A percentile compares a stretch with the other conserved stretches of the same genome.
These are phyloP conservation scores for Hypoxylon sp. DNA, from an alignment of 2,329 filamentous ascomycete genomes.

Conservation along the genomic window DNA sequence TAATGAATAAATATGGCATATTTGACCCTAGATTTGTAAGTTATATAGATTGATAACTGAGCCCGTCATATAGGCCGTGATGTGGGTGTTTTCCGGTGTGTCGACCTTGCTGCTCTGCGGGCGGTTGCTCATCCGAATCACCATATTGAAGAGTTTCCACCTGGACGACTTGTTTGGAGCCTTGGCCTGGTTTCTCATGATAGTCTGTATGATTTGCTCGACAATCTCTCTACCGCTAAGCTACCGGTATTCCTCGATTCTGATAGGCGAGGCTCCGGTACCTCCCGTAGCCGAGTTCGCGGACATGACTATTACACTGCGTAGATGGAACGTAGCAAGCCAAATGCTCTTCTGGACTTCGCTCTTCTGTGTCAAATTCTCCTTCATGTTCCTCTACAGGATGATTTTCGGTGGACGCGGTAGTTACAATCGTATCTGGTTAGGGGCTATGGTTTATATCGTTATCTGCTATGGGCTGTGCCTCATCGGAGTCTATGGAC, in stretches of 20 bases:
- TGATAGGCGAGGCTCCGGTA: constrained; percentile 35
- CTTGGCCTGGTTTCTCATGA: constrained; percentile 37
- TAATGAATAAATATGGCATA: background rate
- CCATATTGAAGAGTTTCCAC: constrained; percentile 40
- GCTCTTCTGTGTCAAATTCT: constrained; percentile 42
- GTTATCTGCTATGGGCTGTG: constrained; percentile 39
- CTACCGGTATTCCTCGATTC: constrained; percentile 36
- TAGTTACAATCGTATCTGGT: constrained; percentile 20
- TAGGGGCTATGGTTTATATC: constrained; percentile 29
- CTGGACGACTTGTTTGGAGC: constrained; percentile 40
- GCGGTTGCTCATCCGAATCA: constrained; percentile 38
- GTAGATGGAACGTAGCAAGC: constrained; percentile 29
- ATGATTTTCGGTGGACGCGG: constrained; percentile 14
- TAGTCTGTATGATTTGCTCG: constrained; percentile 25
- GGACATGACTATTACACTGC: constrained; percentile 34
- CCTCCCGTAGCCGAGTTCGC: constrained; percentile 26
- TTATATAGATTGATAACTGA: background rate
- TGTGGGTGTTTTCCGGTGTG: constrained; percentile 36
- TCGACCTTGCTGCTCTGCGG: constrained; percentile 38
- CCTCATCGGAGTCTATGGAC: constrained; percentile 42
- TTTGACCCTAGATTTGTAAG: background rate
- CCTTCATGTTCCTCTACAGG: constrained; percentile 44
- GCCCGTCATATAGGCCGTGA: constrained; percentile 29
- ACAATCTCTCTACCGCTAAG: constrained; percentile 30
- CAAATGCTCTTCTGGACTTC: constrained; percentile 40